These are phyloP conservation scores for Leishmania mexicana DNA, from an alignment of 208 protist genomes.

Conservation along the genomic window DNA sequence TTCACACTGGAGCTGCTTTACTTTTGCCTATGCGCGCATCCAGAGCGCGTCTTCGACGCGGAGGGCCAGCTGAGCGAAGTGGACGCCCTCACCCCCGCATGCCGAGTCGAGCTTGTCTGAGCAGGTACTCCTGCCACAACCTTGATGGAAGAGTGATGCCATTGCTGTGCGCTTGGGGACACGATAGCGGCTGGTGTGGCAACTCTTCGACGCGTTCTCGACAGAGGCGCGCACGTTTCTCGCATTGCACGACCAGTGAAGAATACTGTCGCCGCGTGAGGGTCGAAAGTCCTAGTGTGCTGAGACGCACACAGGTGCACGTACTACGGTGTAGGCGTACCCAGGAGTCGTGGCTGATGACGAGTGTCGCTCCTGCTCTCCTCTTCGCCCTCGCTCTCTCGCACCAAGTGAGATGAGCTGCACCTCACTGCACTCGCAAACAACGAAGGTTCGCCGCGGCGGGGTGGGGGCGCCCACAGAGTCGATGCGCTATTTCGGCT, in stretches of 20 bases:
- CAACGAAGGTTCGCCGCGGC: too few relatives aligned
- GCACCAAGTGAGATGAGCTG: too few relatives aligned
- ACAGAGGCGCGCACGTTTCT: not conserved
- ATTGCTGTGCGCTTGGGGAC: not conserved
- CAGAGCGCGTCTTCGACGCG: slow-evolving; percentile 42
- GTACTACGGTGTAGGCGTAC: not conserved
- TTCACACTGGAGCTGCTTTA: slow-evolving; percentile 79
- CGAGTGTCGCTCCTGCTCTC: too few relatives aligned
- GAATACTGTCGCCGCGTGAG: not conserved
- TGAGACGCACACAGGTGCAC: not conserved
- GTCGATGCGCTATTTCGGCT: too few relatives aligned
- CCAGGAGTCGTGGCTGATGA: too few relatives aligned
- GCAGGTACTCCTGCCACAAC: not conserved
- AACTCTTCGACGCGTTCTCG: not conserved
- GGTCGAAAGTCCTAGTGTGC: not conserved
- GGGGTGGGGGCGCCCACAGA: too few relatives aligned
- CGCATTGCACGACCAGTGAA: not conserved
- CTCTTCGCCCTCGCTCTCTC: not conserved
- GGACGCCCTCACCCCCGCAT: slow-evolving; percentile 38
- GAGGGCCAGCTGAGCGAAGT: slow-evolving; percentile 39
- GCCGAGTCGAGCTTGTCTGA: slow-evolving; percentile 43
- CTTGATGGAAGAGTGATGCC: not conserved
- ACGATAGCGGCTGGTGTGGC: not conserved
- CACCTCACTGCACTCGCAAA: too few relatives aligned
- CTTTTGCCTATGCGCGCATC: slow-evolving; percentile 58